Evolutionary conservation across 1,284 basidiomycete species (phyloP).

Genomic region (Ustilago crameri): DNA sequence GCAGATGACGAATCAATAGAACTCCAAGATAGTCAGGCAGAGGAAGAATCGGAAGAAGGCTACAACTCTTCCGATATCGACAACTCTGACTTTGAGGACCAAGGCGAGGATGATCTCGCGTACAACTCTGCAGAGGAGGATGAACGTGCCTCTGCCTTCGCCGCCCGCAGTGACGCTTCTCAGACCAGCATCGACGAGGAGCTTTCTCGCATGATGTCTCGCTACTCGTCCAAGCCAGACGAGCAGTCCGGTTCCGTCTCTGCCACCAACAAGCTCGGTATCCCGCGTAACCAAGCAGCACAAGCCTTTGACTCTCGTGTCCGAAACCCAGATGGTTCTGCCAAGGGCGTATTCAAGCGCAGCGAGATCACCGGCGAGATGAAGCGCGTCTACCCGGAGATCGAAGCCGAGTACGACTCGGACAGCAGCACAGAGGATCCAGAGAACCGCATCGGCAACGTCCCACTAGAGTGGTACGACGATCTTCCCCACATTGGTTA

Average conservation of each 20-base stretch:
- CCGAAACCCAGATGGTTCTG: conserved; percentile 68
- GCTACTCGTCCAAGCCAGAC: conserved; percentile 68
- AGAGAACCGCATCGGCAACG: conserved; percentile 91
- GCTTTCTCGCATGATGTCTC: conserved; percentile 61
- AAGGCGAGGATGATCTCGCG: conserved; percentile 37
- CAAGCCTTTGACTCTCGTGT: conserved; percentile 76
- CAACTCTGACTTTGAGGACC: conserved; percentile 25
- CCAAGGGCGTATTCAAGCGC: conserved; percentile 70
- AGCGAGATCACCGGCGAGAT: conserved; percentile 87
- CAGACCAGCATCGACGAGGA: conserved; percentile 54
- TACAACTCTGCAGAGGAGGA: conserved; percentile 59
- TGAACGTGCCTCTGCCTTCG: conserved; percentile 43
- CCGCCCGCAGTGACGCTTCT: conserved; percentile 42
- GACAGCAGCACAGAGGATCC: conserved; percentile 96
- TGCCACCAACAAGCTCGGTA: conserved; percentile 62
- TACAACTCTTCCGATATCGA: conserved; percentile 46
- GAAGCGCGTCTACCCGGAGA: conserved; percentile 88
- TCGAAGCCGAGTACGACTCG: conserved; percentile 94
- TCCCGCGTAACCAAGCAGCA: conserved; percentile 63
- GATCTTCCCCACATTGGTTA: conserved; percentile 99
- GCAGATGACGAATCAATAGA: conserved; percentile 52
- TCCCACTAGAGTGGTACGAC: conserved; percentile 99
- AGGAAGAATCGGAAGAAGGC: conserved; percentile 33
- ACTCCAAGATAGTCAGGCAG: conserved; percentile 31
- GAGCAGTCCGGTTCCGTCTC: conserved; percentile 60